These are phyloP conservation scores for Plasmodium relictum DNA, from an alignment of 169 alveolate genomes.

Conservation along the genomic window DNA sequence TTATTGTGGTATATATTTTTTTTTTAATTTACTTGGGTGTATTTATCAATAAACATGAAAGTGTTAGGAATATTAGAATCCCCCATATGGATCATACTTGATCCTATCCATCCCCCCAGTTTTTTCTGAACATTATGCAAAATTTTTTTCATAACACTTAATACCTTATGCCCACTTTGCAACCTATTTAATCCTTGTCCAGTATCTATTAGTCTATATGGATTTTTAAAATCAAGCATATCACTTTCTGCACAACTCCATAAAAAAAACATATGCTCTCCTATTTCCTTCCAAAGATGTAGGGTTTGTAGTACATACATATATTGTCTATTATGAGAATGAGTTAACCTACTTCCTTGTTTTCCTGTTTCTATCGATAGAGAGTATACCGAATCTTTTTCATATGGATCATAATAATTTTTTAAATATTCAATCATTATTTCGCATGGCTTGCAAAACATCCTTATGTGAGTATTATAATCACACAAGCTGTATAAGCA, in stretches of 20 bases:
- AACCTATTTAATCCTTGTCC: constrained; percentile 93
- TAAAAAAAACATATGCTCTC: constrained; percentile 90
- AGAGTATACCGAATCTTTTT: constrained; percentile 82
- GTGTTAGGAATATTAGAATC: constrained; percentile 96
- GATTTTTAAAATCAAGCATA: constrained; percentile 88
- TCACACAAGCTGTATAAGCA: constrained; percentile 93
- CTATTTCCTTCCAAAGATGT: constrained; percentile 93
- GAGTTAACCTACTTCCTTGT: constrained; percentile 91
- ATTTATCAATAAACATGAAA: constrained; percentile 94
- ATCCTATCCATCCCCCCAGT: constrained; percentile 94
- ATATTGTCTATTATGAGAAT: constrained; percentile 92
- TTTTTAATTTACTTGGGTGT: constrained; percentile 84
- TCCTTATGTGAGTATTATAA: constrained; percentile 89
- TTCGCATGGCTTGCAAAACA: constrained; percentile 90
- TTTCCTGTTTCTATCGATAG: constrained; percentile 87
- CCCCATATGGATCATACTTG: constrained; percentile 93
- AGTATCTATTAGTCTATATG: constrained; percentile 90
- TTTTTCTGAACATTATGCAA: constrained; percentile 88
- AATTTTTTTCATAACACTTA: constrained; percentile 87
- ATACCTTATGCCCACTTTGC: constrained; percentile 86
- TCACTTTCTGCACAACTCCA: constrained; percentile 95
- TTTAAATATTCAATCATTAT: constrained; percentile 86
- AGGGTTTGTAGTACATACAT: constrained; percentile 93
- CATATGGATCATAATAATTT: constrained; percentile 85
- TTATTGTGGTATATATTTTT: background rate